These are phyloP conservation scores for Aspergillus cavernicola DNA, from an alignment of 495 filamentous ascomycete species.

Conservation along the genomic window DNA sequence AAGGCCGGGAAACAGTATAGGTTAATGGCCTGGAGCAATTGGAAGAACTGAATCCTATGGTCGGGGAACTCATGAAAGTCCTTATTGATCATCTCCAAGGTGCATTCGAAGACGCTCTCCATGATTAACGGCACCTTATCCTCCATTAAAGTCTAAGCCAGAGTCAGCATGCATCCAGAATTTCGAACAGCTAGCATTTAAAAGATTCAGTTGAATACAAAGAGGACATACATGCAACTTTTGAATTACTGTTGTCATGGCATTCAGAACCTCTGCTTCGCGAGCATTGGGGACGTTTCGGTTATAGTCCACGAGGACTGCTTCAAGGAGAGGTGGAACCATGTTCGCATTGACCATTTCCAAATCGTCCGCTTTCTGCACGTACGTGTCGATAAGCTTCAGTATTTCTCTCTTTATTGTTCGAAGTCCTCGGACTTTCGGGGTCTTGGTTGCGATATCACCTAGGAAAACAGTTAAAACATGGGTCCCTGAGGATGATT, in stretches of 20 bases:
- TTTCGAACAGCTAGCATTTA: neutral
- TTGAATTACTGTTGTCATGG: conserved; percentile 95
- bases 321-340: conserved; percentile 94
- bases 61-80: conserved; percentile 99
- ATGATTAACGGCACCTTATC: conserved; percentile 96
- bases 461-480: conserved; percentile 42
- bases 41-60: conserved; percentile 98
- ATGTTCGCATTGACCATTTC: conserved; percentile 90
- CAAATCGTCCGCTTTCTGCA: conserved; percentile 94
- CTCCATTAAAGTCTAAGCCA: conserved; percentile 76
- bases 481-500: neutral
- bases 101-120: conserved; percentile 98
- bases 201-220: neutral
- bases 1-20: conserved; percentile 92
- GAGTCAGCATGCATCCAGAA: conserved; percentile 25
- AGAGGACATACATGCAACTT: conserved; percentile 80
- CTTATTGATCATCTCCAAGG: conserved; percentile 99
- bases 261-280: conserved; percentile 93
- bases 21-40: conserved; percentile 91
- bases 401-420: conserved; percentile 99
- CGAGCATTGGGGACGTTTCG: conserved; percentile 94
- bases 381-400: conserved; percentile 95
- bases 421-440: conserved; percentile 86
- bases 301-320: conserved; percentile 92
- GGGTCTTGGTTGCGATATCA: conserved; percentile 93